phyloP scores from a whole-genome alignment of 108 stramenopile species.

The Fragilaria crotonensis region DNA sequence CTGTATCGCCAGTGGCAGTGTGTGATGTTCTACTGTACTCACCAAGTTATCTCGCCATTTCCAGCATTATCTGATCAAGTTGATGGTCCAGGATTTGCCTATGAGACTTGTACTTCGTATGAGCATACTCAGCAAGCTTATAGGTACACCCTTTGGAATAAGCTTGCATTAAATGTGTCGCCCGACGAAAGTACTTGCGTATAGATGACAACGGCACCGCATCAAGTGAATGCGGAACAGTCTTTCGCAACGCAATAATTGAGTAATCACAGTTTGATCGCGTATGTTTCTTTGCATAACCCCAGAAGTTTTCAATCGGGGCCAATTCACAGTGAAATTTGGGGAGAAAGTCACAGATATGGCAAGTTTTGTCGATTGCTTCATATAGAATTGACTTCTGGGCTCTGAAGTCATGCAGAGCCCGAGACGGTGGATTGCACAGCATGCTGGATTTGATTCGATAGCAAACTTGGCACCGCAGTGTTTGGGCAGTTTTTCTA shows the following conservation, averaged over 20 bases:
- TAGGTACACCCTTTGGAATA: background rate
- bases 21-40: too few species aligned
- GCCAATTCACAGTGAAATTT: background rate
- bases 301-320: background rate
- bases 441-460: background rate
- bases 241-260: background rate
- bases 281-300: background rate
- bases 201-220: background rate
- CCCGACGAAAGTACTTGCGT: background rate
- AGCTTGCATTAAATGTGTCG: background rate
- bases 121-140: background rate
- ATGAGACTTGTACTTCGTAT: background rate
- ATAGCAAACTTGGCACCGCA: background rate
- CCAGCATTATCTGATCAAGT: background rate
- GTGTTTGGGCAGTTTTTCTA: background rate
- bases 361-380: background rate
- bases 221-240: background rate
- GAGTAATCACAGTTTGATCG: background rate
- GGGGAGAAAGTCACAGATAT: background rate
- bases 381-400: background rate
- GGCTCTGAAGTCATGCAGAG: background rate
- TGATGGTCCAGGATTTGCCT: background rate
- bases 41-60: too few species aligned
- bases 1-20: too few species aligned
- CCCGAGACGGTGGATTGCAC: background rate